Evolutionary conservation across 2,329 filamentous ascomycete species (phyloP).

Genomic region (Epichloe aotearoae): DNA sequence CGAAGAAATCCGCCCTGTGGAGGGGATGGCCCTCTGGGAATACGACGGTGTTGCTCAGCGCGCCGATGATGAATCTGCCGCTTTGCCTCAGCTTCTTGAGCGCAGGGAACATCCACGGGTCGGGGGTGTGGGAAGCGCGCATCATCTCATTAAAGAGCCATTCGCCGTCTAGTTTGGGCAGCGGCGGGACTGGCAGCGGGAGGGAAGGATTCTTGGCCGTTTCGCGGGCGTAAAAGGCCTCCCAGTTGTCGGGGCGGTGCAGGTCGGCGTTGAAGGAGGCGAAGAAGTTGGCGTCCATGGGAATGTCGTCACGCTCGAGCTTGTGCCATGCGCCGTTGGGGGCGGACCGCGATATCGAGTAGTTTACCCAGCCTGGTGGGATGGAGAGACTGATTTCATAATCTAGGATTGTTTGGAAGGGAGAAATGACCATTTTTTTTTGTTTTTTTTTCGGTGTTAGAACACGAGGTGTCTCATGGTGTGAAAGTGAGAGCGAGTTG

Average conservation of each 20-base stretch:
- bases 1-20: constrained; percentile 34
- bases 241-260: constrained; percentile 53
- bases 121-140: constrained; percentile 51
- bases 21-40: constrained; percentile 66
- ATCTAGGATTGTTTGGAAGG: constrained; percentile 84
- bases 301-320: constrained; percentile 72
- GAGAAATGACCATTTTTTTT: constrained; percentile 61
- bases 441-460: neutral
- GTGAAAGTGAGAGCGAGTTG: neutral
- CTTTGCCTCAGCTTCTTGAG: constrained; percentile 53
- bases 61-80: constrained; percentile 59
- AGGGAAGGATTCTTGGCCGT: constrained; percentile 27
- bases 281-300: constrained; percentile 65
- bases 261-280: constrained; percentile 63
- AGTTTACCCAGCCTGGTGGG: constrained; percentile 82
- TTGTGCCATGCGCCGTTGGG: constrained; percentile 79
- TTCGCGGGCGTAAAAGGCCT: constrained; percentile 41
- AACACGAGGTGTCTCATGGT: neutral
- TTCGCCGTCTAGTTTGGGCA: constrained; percentile 65
- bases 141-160: constrained; percentile 90
- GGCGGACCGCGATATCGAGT: constrained; percentile 66
- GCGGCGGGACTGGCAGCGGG: constrained; percentile 35
- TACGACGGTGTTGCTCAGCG: constrained; percentile 79
- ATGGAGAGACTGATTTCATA: constrained; percentile 70
- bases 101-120: constrained; percentile 83